Base-by-base conservation (phyloP, 176 grass and related monocot genomes). In the Metroxylon sagu region DNA sequence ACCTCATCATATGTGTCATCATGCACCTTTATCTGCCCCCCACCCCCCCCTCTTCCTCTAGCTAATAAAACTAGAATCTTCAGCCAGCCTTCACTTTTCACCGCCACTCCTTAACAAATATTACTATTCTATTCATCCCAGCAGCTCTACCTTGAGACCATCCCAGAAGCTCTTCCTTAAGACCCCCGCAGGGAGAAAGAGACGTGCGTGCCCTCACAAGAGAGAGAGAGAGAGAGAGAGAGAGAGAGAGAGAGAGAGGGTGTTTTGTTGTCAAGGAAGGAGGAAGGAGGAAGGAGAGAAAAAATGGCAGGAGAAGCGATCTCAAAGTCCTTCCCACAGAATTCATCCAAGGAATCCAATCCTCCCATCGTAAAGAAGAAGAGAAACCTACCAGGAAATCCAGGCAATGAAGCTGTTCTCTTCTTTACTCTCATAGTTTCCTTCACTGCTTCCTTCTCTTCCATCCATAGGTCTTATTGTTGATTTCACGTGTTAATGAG, bases 301-400 rank as follows among this genome's bases (percentile, higher is more conserved):
- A 55, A 4, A 43, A 68, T 68, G 65, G 65, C 52, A 56, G 65
- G 4, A 55, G 51, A 54, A 25, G 62, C 62, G 26, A 50, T 18
- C 25, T 16, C 48, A 26, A n/a, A 6, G 35, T 43, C 35, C 8
- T 3, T 43, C 7, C 35, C 35, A 43, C 2, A 43, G 7, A 12
- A 43, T 10, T 10, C 35, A 43, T 7, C 12, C 25, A 35, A n/a
- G 31, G 31, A 19, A 14, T 0, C 28, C n/a, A 53, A 55, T 39
- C 52, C 52, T 56, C 29, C 65, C 31, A n/a, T 28, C 4, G 51
- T 3, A 27, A 68, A 68, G 65, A 68, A 55, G 51, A 56, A 56
- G 65, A 68, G 65, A 68, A 68, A n/a, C 18, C 18, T 68, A 43
- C 65, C 65, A 16, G 65, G 65, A 68, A 56, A 51, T 16, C 65